Evolutionary conservation across 1,284 basidiomycete species (phyloP).

Genomic region (Boletus sp.): DNA sequence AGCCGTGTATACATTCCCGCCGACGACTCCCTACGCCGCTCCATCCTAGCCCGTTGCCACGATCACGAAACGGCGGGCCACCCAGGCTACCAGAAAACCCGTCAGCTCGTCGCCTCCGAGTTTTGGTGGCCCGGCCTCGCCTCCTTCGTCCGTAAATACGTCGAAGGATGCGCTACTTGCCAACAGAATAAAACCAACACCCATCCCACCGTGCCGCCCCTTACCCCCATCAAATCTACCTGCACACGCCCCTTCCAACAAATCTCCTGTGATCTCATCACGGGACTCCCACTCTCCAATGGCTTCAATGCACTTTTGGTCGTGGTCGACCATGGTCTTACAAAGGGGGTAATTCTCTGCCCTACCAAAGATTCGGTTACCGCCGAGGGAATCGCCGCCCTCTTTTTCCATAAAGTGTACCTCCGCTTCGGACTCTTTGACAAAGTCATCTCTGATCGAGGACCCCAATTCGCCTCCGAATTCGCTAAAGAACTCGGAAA

Average conservation of each 20-base stretch:
- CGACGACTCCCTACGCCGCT: no score
- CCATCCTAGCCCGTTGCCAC: no score
- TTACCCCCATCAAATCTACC: background rate
- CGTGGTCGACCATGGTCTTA: background rate
- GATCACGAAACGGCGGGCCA: no score
- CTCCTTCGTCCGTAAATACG: no score
- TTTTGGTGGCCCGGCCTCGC: no score
- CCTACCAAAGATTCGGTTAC: background rate
- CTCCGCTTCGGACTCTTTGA: background rate
- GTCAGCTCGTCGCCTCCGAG: no score
- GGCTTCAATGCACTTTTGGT: background rate
- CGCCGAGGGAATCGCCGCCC: rapidly evolving
- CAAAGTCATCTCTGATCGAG: background rate
- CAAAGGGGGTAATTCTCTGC: background rate
- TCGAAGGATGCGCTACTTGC: no score
- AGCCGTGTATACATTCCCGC: no score
- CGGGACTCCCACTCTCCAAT: rapidly evolving
- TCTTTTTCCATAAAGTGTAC: background rate
- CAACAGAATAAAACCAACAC: background rate
- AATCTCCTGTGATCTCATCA: background rate
- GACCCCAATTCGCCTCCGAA: background rate
- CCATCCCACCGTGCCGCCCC: rapidly evolving
- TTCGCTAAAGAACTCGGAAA: background rate
- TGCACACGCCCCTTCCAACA: background rate
- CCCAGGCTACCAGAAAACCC: no score